Conservation (phyloP, 148 eudicot genomes). For the Nepenthes gracilis region DNA sequence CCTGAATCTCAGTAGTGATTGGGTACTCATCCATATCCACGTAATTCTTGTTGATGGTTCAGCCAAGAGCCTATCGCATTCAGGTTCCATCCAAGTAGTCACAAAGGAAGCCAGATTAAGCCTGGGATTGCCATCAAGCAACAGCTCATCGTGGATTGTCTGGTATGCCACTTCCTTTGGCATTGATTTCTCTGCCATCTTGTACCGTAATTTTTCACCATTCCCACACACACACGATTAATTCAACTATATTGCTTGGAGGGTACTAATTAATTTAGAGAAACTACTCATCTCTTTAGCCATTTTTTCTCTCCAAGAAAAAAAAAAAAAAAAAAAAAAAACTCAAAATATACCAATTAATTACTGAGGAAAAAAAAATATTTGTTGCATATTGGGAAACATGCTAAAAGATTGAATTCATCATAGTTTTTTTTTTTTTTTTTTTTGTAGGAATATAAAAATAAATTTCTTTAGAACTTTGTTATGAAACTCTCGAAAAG, state of each 20-base stretch:
- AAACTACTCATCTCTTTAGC: too few species aligned
- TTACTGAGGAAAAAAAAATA: background rate
- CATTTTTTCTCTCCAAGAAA: too few species aligned
- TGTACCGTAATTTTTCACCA: conserved; percentile 9
- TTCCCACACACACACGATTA: too few species aligned
- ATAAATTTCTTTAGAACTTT: too few species aligned
- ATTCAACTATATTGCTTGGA: too few species aligned
- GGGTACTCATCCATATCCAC: conserved; percentile 55
- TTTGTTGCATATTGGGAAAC: too few species aligned
- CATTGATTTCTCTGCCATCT: conserved; percentile 25
- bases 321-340: too few species aligned
- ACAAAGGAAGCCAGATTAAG: conserved; percentile 43
- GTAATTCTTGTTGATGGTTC: conserved; percentile 33
- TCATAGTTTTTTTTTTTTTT: background rate
- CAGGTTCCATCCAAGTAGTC: conserved; percentile 54
- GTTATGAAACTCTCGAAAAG: too few species aligned
- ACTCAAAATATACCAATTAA: too few species aligned
- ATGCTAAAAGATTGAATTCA: too few species aligned
- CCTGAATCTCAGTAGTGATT: conserved; percentile 45
- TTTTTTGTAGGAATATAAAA: background rate
- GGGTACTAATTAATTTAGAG: too few species aligned
- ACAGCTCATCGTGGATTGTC: conserved; percentile 39
- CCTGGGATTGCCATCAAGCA: conserved; percentile 40
- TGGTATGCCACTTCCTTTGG: conserved; percentile 48
- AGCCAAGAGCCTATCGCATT: conserved; percentile 42